Evolutionary conservation across 2,329 filamentous ascomycete species (phyloP).

Genomic region (Rhynchosporium agropyri): DNA sequence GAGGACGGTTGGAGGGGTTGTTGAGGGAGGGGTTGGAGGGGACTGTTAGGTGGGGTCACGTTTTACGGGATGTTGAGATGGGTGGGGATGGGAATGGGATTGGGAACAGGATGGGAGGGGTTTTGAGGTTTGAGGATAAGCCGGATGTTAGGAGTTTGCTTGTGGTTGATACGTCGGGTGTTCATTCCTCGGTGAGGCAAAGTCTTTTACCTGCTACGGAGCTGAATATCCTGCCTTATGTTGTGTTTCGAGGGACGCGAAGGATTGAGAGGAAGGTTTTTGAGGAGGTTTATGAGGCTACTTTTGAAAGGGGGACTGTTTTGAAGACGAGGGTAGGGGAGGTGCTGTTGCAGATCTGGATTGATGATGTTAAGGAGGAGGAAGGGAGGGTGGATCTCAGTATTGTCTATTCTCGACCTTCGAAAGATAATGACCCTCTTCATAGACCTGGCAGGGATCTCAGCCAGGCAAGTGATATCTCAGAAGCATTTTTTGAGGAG

Average conservation of each 20-base stretch:
- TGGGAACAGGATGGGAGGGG: background rate
- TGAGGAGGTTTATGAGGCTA: conserved; percentile 7
- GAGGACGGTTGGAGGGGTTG: conserved; percentile 23
- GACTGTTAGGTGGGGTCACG: conserved; percentile 21
- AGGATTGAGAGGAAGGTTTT: conserved; percentile 14
- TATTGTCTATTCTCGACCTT: conserved; percentile 25
- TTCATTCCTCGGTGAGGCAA: conserved; percentile 23
- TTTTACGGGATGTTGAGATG: conserved; percentile 7
- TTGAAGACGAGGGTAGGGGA: conserved; percentile 19
- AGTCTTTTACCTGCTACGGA: conserved; percentile 10
- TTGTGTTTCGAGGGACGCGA: conserved; percentile 24
- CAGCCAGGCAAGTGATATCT: conserved; percentile 13
- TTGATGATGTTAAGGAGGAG: conserved; percentile 6
- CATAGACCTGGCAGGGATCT: conserved; percentile 15
- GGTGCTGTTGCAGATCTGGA: conserved; percentile 22
- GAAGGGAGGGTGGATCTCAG: conserved; percentile 14
- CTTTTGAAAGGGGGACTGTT: conserved; percentile 10
- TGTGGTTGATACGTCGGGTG: conserved; percentile 23
- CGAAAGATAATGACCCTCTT: conserved; percentile 20
- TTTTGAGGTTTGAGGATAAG: conserved; percentile 19
- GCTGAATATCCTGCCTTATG: conserved; percentile 23
- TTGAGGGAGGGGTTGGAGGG: conserved; percentile 24
- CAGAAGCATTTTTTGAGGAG: conserved; percentile 21
- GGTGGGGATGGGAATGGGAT: background rate
- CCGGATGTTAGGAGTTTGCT: conserved; percentile 12